Evolutionary conservation across 129 eudicot genomes (phyloP), one percentile per base, ranked within the genome.

Genomic region (Tanacetum coccineum): DNA sequence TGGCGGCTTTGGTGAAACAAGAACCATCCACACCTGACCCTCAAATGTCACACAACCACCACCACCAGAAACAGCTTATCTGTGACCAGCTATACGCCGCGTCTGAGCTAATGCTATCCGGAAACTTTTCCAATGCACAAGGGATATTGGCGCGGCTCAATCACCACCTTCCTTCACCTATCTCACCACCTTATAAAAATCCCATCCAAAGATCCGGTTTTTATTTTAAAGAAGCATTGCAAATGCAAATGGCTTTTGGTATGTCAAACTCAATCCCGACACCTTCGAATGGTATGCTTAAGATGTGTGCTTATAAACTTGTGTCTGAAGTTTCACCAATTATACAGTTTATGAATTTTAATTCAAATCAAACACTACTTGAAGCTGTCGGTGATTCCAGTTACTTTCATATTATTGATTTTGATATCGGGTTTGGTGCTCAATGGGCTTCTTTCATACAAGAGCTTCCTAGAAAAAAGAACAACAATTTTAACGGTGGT

Each of bases 131-230:
- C 59, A 80, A 77, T 84, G 94, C 94, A 79, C 94, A 86, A 86
- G 84, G 64, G 94, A 86, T 86, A 86, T 86, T 86, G 94, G 94
- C 88, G 88, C 94, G 94, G 88, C 94, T 86, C 94, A 86, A 86
- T 86, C 94, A 86, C 82, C 86, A 22, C 32, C 32, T 28, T 28
- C 32, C 32, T 28, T 28, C 32, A 28, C 32, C 32, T 28, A 3
- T 28, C 4, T 28, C 32, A 28, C 4, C 32, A 28, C 32, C 32
- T 28, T 28, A 28, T 28, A 75, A 47, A 11, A 83, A 83, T 66
- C 93, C 88, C 25, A 80, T 80, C 50, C 77, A 74, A 13, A 73
- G 86, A 80, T 72, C 88, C 15, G 82, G 82, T 42, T 69, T 78
- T 73, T 83, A 71, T 28, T 68, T 83, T 78, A 83, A 77, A 53